Evolutionary conservation across 2,329 filamentous ascomycete genomes (phyloP), one percentile per base, ranked within the genome.

Genomic region (Aureobasidium sp.): DNA sequence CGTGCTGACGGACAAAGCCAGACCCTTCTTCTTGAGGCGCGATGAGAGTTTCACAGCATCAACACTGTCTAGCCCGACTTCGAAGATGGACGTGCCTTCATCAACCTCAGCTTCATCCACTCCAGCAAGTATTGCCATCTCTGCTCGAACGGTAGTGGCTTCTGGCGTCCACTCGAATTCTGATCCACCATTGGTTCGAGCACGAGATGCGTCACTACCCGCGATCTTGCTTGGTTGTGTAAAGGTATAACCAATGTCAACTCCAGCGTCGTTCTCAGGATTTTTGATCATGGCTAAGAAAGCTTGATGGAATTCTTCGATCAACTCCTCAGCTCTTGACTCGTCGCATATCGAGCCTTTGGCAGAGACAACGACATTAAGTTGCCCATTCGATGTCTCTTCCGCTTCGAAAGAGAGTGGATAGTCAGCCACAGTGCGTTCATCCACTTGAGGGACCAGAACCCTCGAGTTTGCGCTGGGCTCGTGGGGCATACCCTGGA

Each of bases 11-110:
- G 84, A 72, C 10, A 95, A 66, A 0, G 71, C 64, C 17, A 93
- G 70, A 0, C 77, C 78, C 4, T 70, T 68, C 39, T 76, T 79
- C 58, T 79, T 85, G 2, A 95, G 73, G 50, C 82, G 78, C 0
- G 88, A 83, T 0, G 87, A 85, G 0, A 96, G 71, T 61, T 89
- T 94, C 66, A 96, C 91, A 1, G 86, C 80, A 67, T 96, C 90
- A 55, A 96, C 94, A 62, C 90, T 95, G 71, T 96, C 91, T 6
- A 96, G 76, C 0, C 90, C 90, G 27, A 96, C 76, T 60, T 91
- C 83, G 34, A 94, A 83, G 10, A 96, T 80, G 0, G 85, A 85
- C 0, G 80, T 81, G 6, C 73, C 68, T 48, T 79, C 77, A 1
- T 70, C 66, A 32, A 95, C 71, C 0, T 75, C 68, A 1, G 74